Percentiles rank a stretch among this genome's conserved stretches.
phyloP scores from a whole-genome alignment of 2,329 filamentous ascomycete genomes.

The Trichophyton benhamiae region DNA sequence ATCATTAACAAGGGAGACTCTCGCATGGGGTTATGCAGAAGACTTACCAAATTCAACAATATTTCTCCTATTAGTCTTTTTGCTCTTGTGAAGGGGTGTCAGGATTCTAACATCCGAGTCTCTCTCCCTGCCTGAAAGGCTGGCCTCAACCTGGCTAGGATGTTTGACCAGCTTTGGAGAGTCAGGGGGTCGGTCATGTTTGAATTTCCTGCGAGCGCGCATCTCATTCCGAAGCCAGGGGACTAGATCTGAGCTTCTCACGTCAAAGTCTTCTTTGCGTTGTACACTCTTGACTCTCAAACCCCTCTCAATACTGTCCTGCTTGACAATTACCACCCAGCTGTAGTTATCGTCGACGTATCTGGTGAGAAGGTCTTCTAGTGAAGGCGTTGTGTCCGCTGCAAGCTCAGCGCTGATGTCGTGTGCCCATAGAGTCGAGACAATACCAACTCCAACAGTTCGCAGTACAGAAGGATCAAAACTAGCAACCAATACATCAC shows the following conservation, averaged over 20 bases:
- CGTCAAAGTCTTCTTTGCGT: slow-evolving; percentile 69
- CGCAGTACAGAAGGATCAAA: slow-evolving; percentile 68
- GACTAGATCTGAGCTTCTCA: slow-evolving; percentile 61
- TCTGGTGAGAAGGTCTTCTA: slow-evolving; percentile 57
- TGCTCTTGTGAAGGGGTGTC: slow-evolving; percentile 67
- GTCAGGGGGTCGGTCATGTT: slow-evolving; percentile 33
- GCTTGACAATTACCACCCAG: slow-evolving; percentile 81
- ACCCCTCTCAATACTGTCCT: slow-evolving; percentile 43
- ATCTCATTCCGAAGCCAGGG: slow-evolving; percentile 70
- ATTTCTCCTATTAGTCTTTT: slow-evolving; percentile 78
- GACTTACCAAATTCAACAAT: slow-evolving; percentile 69
- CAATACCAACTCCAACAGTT: slow-evolving; percentile 61
- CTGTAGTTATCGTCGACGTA: slow-evolving; percentile 66
- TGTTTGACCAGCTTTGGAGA: slow-evolving; percentile 28
- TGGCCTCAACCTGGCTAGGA: slow-evolving; percentile 30
- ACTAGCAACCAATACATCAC: slow-evolving; percentile 80
- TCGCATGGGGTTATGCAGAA: slow-evolving; percentile 24
- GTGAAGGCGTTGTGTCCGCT: slow-evolving; percentile 55
- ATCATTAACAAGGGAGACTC: not conserved
- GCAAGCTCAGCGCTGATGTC: slow-evolving; percentile 83
- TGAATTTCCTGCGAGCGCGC: slow-evolving; percentile 59
- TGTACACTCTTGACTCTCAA: slow-evolving; percentile 69
- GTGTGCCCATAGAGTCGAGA: slow-evolving; percentile 68
- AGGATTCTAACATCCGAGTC: slow-evolving; percentile 75
- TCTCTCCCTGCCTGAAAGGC: slow-evolving; percentile 28